Base-by-base conservation (phyloP, 352 stramenopile species). In the Phytophthora colocasiae region DNA sequence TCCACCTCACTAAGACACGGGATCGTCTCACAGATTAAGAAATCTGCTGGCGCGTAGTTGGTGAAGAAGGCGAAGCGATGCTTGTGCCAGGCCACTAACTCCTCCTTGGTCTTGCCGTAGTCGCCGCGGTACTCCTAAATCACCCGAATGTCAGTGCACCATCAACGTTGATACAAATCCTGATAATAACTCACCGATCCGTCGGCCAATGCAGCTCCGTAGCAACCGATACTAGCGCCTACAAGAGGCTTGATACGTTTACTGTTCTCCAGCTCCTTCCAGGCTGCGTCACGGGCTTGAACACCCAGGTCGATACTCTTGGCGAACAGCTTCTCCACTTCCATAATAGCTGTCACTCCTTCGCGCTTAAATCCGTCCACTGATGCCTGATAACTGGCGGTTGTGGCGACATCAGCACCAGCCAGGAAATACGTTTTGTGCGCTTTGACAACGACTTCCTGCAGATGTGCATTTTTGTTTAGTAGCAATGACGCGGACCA, bases 1-100 rank as follows among this genome's bases (percentile, higher is more conserved):
- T 85, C 77, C 14, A 93, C 85, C 58, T 97, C 90, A 19, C 80
- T 78, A 17, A 97, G 72, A 46, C 87, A 96, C 29, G 90, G 90
- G 19, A 97, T 87, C 17, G 90, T 97, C 82, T 97, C 90, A 59
- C 85, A 93, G 24, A 94, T 76, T 11, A 96, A 44, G 19, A 96
- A 83, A 72, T 96, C 83, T 0, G 80, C 85, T 5, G 80, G 71
- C 11, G 64, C 26, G 51, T 78, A 80, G 34, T 64, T 66, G 4
- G 73, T 60, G 52, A 97, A 90, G 51, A 90, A 87, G 48, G 71
- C 69, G 24, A 96, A 90, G 63, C 87, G 86, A 40, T 90, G 74
- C 39, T 58, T 73, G 75, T 97, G 88, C 81, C 85, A 96, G n/a
- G 65, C 73, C 26, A 87, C 78, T 34, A 97, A 73, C 49, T 92